Evolutionary conservation across 2,329 filamentous ascomycete genomes (phyloP), one percentile per base, ranked within the genome.

Genomic region (Fusarium staphyleae): DNA sequence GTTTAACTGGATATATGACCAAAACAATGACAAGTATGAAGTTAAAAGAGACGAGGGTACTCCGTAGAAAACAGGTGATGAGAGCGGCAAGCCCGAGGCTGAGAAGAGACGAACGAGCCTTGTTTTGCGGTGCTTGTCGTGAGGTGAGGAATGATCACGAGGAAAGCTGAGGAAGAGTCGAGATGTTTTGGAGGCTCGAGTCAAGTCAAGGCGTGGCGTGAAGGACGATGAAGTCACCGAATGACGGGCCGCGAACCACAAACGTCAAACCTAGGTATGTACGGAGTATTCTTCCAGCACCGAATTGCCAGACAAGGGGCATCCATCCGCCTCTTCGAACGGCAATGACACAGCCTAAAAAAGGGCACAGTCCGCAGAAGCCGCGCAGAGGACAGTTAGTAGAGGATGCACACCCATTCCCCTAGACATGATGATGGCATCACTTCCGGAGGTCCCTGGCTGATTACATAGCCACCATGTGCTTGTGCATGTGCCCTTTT

Each of bases 341-440:
- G 22, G 30, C 26, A 48, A 41, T 49, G 48, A 57, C 46, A 57
- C 52, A 40, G 33, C 26, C 48, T 36, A 51, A 24, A 33, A 43
- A 62, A 55, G 48, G 43, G 48, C 35, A 29, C 35, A 47, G 48
- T 34, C 48, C 48, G 48, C 48, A 54, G 51, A 48, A 52, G 54
- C 47, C 43, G 54, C 48, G 36, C 12, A 12, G 47, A 42, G n/a
- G n/a, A n/a, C n/a, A n/a, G n/a, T n/a, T n/a, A n/a, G n/a, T n/a
- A n/a, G n/a, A n/a, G 36, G 29, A 14, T 42, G 29, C 47, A 61
- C 56, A 60, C 52, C 56, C 14, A 41, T 26, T 24, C 41, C 41
- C 28, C 26, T 37, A 42, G 42, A 40, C 28, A 41, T 45, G 55
- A 61, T 55, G 58, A 61, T 61, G 58, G 58, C 58, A 62, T 61